Conservation (phyloP, 2,329 filamentous ascomycete species). For the Aspergillus sp. region DNA sequence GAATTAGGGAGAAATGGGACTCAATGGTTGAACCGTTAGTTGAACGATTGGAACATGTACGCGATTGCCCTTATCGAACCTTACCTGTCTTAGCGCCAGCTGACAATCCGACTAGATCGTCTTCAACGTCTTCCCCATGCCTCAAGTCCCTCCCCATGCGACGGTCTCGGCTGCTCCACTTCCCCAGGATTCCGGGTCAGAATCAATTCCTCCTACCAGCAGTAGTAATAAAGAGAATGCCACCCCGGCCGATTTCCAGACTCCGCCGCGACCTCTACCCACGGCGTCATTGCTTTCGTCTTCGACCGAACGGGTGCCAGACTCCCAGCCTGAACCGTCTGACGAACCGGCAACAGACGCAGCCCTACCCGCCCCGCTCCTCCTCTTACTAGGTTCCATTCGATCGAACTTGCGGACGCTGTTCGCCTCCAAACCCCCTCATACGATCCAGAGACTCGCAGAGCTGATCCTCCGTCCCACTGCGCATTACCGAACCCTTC, state of each 20-base stretch:
- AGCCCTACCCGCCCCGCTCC: conserved; percentile 63
- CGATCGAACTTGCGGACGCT: conserved; percentile 58
- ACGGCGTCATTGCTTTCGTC: conserved; percentile 40
- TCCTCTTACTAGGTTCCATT: conserved; percentile 62
- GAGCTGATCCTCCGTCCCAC: conserved; percentile 79
- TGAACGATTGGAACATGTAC: conserved; percentile 65
- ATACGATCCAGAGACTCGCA: conserved; percentile 87
- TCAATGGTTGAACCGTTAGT: conserved; percentile 64
- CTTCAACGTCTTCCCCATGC: conserved; percentile 72
- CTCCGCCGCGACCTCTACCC: conserved; percentile 26
- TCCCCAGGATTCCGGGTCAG: conserved; percentile 9
- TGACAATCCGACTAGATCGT: conserved; percentile 60
- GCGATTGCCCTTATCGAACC: conserved; percentile 8
- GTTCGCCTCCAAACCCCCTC: conserved; percentile 76
- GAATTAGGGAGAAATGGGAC: conserved; percentile 66
- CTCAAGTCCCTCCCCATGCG: conserved; percentile 52
- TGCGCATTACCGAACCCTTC: conserved; percentile 76
- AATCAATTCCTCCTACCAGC: conserved; percentile 27
- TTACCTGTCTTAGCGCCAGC: neutral
- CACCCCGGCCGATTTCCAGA: conserved; percentile 30
- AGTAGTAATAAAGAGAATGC: conserved; percentile 43
- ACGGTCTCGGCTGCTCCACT: conserved; percentile 26
- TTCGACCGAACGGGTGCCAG: conserved; percentile 42
- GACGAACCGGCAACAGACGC: conserved; percentile 45
- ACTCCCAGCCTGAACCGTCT: conserved; percentile 44